phyloP scores from a whole-genome alignment of 2,329 filamentous ascomycete genomes.

The Chalaropsis thielavioides region DNA sequence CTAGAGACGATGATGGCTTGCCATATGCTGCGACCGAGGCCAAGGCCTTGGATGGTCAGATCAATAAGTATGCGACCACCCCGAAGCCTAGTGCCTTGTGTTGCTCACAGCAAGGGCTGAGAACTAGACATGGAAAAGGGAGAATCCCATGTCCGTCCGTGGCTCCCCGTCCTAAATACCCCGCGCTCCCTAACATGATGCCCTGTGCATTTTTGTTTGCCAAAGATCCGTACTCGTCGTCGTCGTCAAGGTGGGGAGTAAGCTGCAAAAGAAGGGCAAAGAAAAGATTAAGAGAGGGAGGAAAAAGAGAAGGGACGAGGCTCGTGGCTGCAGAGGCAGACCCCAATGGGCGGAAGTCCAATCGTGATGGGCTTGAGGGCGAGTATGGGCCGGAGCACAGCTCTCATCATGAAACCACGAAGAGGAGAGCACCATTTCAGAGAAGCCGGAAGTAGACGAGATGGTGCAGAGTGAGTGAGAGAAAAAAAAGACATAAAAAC shows the following conservation, averaged over 20 bases:
- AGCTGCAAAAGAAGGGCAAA: conserved; percentile 13
- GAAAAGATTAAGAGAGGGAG: background rate
- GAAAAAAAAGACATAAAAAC: background rate
- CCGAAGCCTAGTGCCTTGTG: conserved; percentile 22
- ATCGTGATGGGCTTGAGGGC: background rate
- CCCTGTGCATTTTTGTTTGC: background rate
- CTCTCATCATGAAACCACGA: background rate
- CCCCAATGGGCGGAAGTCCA: background rate
- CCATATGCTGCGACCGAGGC: background rate
- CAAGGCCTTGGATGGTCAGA: background rate
- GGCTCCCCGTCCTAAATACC: conserved; percentile 1
- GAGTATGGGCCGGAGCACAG: background rate
- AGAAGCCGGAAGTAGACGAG: background rate
- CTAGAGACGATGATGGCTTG: conserved; percentile 37
- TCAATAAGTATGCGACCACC: background rate
- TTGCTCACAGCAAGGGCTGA: background rate
- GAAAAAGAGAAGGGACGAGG: background rate
- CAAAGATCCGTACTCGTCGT: background rate
- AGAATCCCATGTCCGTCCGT: background rate
- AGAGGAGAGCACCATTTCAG: background rate
- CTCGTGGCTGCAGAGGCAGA: background rate
- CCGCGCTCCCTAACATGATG: background rate
- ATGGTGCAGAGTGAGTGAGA: background rate
- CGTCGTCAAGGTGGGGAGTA: background rate
- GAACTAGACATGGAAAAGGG: background rate